Base-by-base conservation (phyloP, 257 asterid genomes). In the Mitragyna speciosa region DNA sequence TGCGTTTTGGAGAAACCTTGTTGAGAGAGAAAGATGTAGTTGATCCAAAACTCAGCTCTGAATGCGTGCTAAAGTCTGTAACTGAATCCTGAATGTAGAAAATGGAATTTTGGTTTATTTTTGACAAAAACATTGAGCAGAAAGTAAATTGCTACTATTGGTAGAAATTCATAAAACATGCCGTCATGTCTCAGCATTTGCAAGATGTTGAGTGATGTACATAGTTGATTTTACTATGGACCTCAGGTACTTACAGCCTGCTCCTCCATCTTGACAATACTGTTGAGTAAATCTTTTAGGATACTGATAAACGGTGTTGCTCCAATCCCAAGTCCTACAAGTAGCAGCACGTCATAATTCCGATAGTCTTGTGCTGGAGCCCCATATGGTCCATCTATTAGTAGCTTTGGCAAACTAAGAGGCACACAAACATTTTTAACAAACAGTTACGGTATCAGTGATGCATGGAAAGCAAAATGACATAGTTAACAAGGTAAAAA, bases 271-370 rank as follows among this genome's bases (percentile, higher is more conserved):
- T 91, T 90, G 88, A 93, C 81, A 52, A 93, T 89, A 63, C 89
- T 93, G 88, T 88, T 89, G 78, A 93, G 95, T 75, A 95, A 82
- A 84, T 95, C 98, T 86, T 95, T 93, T 6, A 93, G 89, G 80
- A 95, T 93, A 87, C 98, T 95, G 76, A 95, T 95, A 79, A 95
- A 93, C 31, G 98, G 98, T 0, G 98, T 95, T 10, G 98, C 98
- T 76, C 98, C 98, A 65, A 95, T 95, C 65, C 98, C 98, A 67
- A 95, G 97, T 31, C 98, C 98, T n/a, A 95, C 94, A 51, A 95
- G 96, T 72, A 95, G 85, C 79, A 95, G 89, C 63, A 95, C 97
- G 9, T 95, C 98, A 49, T 95, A 95, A 68, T 95, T 95, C 48
- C 79, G 76, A 72, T 93, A 93, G 78, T 95, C 96, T 87, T 95